phyloP scores from a whole-genome alignment of 2,329 filamentous ascomycete genomes.

The Ophiosphaerella korrae region DNA sequence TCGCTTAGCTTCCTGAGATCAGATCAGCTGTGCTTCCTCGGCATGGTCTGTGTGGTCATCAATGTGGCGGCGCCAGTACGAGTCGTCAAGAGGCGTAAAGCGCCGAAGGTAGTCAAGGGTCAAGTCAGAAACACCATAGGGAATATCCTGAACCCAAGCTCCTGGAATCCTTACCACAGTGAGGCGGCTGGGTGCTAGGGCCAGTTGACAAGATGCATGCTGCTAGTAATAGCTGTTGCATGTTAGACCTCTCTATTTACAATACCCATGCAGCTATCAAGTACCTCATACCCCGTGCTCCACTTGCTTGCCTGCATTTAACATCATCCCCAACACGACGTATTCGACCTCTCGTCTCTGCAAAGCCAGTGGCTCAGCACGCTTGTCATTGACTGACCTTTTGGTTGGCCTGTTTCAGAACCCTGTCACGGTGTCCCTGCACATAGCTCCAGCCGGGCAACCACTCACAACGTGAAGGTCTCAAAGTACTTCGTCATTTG shows the following conservation, averaged over 20 bases:
- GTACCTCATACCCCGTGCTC: constrained; percentile 42
- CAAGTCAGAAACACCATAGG: constrained; percentile 38
- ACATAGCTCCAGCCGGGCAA: constrained; percentile 45
- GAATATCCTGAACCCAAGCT: constrained; percentile 38
- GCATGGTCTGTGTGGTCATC: constrained; percentile 41
- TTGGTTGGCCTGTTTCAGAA: constrained; percentile 48
- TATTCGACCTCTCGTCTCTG: constrained; percentile 10
- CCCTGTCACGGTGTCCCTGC: constrained; percentile 39
- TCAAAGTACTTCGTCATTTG: constrained; percentile 42
- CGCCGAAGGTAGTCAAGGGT: constrained; percentile 33
- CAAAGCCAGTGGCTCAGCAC: constrained; percentile 45
- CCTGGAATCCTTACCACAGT: constrained; percentile 43
- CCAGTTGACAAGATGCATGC: constrained; percentile 36
- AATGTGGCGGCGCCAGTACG: constrained; percentile 44
- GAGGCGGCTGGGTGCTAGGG: constrained; percentile 31
- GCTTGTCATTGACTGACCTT: constrained; percentile 37
- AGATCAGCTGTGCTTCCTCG: constrained; percentile 35
- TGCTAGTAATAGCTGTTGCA: constrained; percentile 39
- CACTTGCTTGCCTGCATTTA: constrained; percentile 38
- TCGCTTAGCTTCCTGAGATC: constrained; percentile 37
- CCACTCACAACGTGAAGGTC: constrained; percentile 43
- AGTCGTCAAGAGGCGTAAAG: constrained; percentile 39
- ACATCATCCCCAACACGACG: constrained; percentile 30
- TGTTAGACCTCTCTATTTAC: constrained; percentile 40
- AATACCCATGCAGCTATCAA: constrained; percentile 25